Evolutionary conservation across 2,329 filamentous ascomycete species (phyloP).

Genomic region (Claviceps digitariae): DNA sequence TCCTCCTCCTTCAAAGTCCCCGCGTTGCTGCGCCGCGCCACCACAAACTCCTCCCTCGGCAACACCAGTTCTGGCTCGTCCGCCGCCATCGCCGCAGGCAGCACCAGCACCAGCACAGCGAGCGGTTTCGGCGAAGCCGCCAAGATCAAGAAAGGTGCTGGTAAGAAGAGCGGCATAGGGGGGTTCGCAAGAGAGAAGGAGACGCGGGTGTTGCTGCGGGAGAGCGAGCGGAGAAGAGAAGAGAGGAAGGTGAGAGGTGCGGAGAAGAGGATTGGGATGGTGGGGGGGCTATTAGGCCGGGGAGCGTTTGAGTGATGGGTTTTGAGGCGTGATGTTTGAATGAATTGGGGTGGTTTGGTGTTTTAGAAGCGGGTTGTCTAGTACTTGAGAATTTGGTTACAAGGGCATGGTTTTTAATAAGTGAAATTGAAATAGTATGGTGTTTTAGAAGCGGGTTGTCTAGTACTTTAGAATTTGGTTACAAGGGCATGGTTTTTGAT

Average conservation of each 20-base stretch:
- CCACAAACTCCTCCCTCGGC: constrained; percentile 43
- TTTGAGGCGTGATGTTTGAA: not conserved
- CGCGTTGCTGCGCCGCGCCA: constrained; percentile 58
- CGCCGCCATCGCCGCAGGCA: constrained; percentile 5
- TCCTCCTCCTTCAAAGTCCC: constrained; percentile 51
- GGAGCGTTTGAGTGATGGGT: constrained; percentile 28
- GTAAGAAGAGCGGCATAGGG: constrained; percentile 47
- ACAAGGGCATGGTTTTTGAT: no score
- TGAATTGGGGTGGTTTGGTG: no score
- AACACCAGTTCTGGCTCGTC: constrained; percentile 21
- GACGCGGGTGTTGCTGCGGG: constrained; percentile 37
- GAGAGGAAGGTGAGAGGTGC: constrained; percentile 44
- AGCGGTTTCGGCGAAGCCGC: constrained; percentile 32
- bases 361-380: no score
- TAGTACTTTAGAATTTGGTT: no score
- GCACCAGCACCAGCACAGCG: constrained; percentile 13
- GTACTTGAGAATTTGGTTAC: no score
- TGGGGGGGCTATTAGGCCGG: constrained; percentile 44
- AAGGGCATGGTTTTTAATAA: no score
- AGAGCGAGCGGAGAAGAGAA: constrained; percentile 45
- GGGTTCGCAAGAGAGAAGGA: constrained; percentile 48
- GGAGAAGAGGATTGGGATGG: constrained; percentile 39
- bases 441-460: no score
- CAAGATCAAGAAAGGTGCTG: constrained; percentile 46
- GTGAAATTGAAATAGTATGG: no score